These are phyloP conservation scores for Irpex sp. DNA, from an alignment of 1,284 basidiomycete species.

Conservation along the genomic window DNA sequence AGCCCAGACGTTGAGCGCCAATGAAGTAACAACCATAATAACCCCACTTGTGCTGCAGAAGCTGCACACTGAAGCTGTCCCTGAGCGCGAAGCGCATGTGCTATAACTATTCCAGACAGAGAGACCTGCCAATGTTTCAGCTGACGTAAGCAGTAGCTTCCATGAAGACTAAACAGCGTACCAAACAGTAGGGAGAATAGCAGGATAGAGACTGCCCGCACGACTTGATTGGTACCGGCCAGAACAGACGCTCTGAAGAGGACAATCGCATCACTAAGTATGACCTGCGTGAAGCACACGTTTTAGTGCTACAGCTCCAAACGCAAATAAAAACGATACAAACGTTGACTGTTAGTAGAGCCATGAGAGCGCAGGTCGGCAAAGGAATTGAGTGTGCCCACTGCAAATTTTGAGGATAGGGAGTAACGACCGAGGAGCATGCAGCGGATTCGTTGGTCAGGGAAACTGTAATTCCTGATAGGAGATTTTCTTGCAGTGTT, in stretches of 20 bases:
- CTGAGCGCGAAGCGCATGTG: neutral
- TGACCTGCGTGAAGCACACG: neutral
- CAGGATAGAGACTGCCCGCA: neutral
- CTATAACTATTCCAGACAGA: neutral
- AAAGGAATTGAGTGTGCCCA: neutral
- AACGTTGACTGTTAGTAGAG: neutral
- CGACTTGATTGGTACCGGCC: neutral
- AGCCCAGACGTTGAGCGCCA: neutral
- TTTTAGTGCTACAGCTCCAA: too few relatives aligned
- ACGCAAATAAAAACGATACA: neutral
- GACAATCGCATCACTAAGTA: neutral
- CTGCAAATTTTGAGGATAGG: neutral
- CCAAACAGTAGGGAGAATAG: neutral
- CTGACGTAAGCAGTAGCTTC: neutral
- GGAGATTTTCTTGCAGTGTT: neutral
- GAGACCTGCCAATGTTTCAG: neutral
- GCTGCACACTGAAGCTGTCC: neutral
- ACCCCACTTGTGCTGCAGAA: neutral
- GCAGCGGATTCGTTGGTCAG: neutral
- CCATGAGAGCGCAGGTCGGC: neutral
- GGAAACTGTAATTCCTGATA: neutral
- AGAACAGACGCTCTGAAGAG: neutral
- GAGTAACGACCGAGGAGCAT: neutral
- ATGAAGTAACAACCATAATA: neutral
- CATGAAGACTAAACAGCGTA: neutral